Base-by-base conservation (phyloP, 345 rosid genomes). In the Hibiscus trionum region DNA sequence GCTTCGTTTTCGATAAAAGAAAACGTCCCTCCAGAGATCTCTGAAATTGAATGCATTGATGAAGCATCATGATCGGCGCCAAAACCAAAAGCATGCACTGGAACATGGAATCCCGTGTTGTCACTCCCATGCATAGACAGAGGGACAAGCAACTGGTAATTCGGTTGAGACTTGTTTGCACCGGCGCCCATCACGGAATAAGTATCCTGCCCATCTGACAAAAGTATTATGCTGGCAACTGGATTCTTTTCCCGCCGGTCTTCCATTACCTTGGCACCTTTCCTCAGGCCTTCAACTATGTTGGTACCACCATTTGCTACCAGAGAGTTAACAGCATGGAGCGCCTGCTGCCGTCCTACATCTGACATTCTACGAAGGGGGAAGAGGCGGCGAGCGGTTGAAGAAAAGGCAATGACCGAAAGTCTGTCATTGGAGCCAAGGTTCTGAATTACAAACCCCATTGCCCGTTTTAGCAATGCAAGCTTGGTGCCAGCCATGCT, bases 401-500 rank as follows among this genome's bases (percentile, higher is more conserved):
- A 96, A 56, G 99, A 96, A 86, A 96, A 96, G n/a, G 99, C 91
- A 63, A 96, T 91, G 42, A 96, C 98, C 2, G 99, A 96, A 55
- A 96, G 99, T 82, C 99, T 82, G 67, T 96, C 98, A 8, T 83
- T 83, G 61, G 86, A 85, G 33, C 98, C 91, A 67, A 96, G 97
- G 80, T 93, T 96, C 79, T 93, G 99, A 78, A 96, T 96, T 53
- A 96, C 97, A 71, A 96, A 96, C 5, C 99, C 99, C 99, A 93
- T 93, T 9, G 99, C 99, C 26, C 98, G 87, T 86, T 96, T 96
- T 4, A 96, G 85, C 77, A 96, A 75, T 60, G 98, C 99, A 19
- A 96, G 87, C 84, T 93, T 96, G 53, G 98, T 96, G 67, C 99
- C 99, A 0, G 99, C 97, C 98, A 96, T 96, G 83, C 99, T 96